Evolutionary conservation across 345 rosid species (phyloP).

Genomic region (Citrus hindsii): DNA sequence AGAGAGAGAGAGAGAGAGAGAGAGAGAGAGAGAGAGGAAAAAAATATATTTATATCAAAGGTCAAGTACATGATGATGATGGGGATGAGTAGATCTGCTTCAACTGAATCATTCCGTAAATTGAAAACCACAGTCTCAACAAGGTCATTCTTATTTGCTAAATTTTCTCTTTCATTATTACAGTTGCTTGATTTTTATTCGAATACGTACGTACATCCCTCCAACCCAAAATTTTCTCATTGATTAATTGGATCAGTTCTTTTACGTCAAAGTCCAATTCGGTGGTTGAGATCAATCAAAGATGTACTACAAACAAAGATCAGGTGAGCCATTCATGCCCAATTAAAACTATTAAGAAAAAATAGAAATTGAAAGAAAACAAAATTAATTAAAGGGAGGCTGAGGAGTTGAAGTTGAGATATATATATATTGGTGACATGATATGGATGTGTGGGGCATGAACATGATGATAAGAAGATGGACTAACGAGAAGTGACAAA

Average conservation of each 20-base stretch:
- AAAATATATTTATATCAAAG: too few relatives aligned
- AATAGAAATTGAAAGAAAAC: background rate
- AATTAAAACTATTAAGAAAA: background rate
- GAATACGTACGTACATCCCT: background rate
- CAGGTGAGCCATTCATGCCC: constrained; percentile 3
- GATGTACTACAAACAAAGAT: background rate
- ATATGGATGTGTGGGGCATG: background rate
- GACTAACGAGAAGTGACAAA: constrained; percentile 25
- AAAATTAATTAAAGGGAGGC: background rate
- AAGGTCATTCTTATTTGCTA: background rate
- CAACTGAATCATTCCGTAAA: background rate
- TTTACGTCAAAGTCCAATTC: background rate
- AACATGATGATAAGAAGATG: constrained; percentile 13
- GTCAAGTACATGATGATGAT: too few relatives aligned
- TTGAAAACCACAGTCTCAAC: background rate
- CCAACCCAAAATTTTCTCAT: background rate
- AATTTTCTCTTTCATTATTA: background rate
- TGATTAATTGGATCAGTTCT: background rate
- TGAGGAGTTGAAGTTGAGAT: background rate
- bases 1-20: too few relatives aligned
- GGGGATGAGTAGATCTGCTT: background rate
- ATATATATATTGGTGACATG: constrained; percentile 4
- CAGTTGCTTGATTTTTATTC: too few relatives aligned
- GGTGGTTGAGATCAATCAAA: constrained; percentile 14
- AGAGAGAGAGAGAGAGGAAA: too few relatives aligned